phyloP scores from a whole-genome alignment of 1,284 basidiomycete species.

The Ceratobasidium papillatum region DNA sequence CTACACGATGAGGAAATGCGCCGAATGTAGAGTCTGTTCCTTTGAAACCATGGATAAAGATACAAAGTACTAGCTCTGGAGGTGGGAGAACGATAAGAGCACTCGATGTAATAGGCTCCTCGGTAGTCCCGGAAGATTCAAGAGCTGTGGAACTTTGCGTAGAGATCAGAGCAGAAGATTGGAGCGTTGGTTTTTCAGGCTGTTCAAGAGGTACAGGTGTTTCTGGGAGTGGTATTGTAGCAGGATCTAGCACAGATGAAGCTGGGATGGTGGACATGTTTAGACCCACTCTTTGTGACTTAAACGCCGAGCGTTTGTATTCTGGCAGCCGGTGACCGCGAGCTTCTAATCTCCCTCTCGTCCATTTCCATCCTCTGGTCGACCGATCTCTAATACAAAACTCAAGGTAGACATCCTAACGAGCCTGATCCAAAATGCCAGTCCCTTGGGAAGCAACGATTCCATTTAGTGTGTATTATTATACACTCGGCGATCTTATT shows the following conservation, averaged over 20 bases:
- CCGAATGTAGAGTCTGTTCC: constrained; percentile 82
- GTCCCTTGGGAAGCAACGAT: constrained; percentile 95
- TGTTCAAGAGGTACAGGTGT: not conserved
- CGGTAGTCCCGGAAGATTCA: not conserved
- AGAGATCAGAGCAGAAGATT: not conserved
- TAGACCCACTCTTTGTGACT: not conserved
- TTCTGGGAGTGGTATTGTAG: constrained; percentile 9
- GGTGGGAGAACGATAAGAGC: constrained; percentile 45
- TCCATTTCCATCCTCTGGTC: not conserved
- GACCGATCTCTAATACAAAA: not conserved
- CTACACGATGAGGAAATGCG: constrained; percentile 47
- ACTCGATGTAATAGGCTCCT: constrained; percentile 1
- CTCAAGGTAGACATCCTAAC: not conserved
- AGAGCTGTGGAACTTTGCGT: not conserved
- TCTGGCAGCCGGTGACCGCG: not conserved
- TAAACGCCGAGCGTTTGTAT: constrained; percentile 4
- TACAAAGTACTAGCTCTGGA: constrained; percentile 61
- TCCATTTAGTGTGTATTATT: constrained; percentile 75
- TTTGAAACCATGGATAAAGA: constrained; percentile 61
- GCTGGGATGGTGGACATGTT: constrained; percentile 26
- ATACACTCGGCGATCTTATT: not conserved
- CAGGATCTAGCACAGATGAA: constrained; percentile 3
- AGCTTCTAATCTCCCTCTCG: not conserved
- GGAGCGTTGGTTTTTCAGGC: not conserved
- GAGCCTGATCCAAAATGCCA: constrained; percentile 67